A percentile compares a stretch with the other conserved stretches of the same genome.
phyloP scores from a whole-genome alignment of 2,329 filamentous ascomycete genomes.

The Mycocentrospora acerina region DNA sequence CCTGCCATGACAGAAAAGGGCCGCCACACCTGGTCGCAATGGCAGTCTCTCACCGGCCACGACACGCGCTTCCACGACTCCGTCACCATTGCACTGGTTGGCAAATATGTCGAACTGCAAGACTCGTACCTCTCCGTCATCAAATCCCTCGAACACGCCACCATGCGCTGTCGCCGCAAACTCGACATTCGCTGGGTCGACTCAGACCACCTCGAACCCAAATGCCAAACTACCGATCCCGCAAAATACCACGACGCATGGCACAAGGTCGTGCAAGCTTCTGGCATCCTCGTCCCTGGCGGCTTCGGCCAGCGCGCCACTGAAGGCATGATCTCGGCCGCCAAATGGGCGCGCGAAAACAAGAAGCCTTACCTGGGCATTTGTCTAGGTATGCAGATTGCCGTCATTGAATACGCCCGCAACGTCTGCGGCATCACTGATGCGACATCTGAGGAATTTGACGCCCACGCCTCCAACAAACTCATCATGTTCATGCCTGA shows the following conservation, averaged over 20 bases:
- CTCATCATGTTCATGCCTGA: constrained; percentile 94
- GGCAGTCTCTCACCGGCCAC: constrained; percentile 70
- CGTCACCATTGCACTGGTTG: constrained; percentile 82
- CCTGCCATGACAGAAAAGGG: constrained; percentile 63
- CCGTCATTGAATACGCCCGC: constrained; percentile 85
- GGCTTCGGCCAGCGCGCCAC: constrained; percentile 82
- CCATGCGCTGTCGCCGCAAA: constrained; percentile 81
- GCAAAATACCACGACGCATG: constrained; percentile 82
- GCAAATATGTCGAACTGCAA: constrained; percentile 84
- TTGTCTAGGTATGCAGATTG: constrained; percentile 89
- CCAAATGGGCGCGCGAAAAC: constrained; percentile 83
- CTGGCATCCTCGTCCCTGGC: constrained; percentile 69
- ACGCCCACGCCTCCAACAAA: constrained; percentile 62
- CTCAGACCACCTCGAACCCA: constrained; percentile 76
- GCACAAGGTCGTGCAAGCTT: constrained; percentile 72
- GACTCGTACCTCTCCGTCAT: constrained; percentile 84
- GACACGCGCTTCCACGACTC: constrained; percentile 67
- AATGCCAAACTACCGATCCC: constrained; percentile 62
- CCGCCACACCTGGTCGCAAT: constrained; percentile 71
- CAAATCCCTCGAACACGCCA: constrained; percentile 87
- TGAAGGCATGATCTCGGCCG: constrained; percentile 85
- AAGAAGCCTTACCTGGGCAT: constrained; percentile 84
- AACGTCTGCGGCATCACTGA: constrained; percentile 67
- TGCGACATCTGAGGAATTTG: constrained; percentile 60
- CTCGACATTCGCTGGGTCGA: constrained; percentile 84